Evolutionary conservation across 2,329 filamentous ascomycete genomes (phyloP), one percentile per base, ranked within the genome.

Genomic region (Grosmannia clavigera): DNA sequence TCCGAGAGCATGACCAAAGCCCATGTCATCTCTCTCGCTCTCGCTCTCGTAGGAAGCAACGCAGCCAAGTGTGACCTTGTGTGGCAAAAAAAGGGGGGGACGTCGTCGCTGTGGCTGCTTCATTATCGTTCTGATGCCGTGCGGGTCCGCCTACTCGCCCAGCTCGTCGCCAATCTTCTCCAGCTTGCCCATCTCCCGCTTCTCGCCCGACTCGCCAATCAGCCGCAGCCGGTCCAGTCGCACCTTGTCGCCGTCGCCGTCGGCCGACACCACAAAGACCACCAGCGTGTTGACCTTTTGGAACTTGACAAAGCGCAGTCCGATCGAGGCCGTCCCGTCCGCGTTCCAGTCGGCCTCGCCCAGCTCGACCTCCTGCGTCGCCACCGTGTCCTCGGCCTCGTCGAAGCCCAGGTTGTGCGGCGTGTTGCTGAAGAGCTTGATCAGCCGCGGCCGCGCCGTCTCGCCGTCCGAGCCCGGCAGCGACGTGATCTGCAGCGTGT

Each of bases 291-390:
- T 87, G 59, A 96, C 88, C 70, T 91, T 95, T 75, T 97, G 94
- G 78, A 97, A 99, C 76, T 96, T 96, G 74, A 99, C 94, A 69
- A 92, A 96, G 16, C 92, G 88, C 67, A 97, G 75, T 53, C 81
- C 75, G 59, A 92, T 75, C 67, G 79, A 88, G 16, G 84, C 87
- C 10, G 89, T 92, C 58, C 85, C 87, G 16, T 88, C 83, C 53
- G 80, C 77, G 71, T 91, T 88, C 92, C 94, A 99, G 69, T 96
- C 90, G 58, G 81, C 79, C 54, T 85, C 77, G 63, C 80, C 78
- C 52, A 99, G 79, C 67, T 86, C 86, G 62, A 96, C 83, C 58
- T 79, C 81, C 73, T 99, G 94, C 19, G 89, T 92, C 0, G 89
- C 81, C 56, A 86, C 80, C 58, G 88, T 86, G 68, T 92, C 90